Evolutionary conservation across 495 filamentous ascomycete genomes (phyloP).

Genomic region (Evernia prunastri): DNA sequence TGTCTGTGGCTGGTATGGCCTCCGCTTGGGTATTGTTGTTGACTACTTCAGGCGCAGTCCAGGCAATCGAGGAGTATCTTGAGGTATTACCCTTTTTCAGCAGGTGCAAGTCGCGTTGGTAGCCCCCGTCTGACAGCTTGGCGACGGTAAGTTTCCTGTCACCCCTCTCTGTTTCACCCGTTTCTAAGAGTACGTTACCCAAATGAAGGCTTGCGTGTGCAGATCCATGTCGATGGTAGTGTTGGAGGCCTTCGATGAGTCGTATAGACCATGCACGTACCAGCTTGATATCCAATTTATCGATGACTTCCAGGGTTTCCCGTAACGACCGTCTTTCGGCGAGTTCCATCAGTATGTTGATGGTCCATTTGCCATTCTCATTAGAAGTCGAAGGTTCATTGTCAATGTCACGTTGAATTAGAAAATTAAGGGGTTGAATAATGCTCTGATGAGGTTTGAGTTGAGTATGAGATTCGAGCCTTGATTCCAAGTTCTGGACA

Average conservation of each 20-base stretch:
- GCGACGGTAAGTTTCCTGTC: slow-evolving; percentile 38
- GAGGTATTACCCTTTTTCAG: slow-evolving; percentile 37
- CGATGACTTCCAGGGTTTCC: slow-evolving; percentile 72
- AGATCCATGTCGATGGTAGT: slow-evolving; percentile 73
- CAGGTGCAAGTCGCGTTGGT: slow-evolving; percentile 54
- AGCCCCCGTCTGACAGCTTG: slow-evolving; percentile 65
- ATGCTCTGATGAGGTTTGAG: slow-evolving; percentile 66
- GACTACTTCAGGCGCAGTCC: slow-evolving; percentile 75
- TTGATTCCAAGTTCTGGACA: slow-evolving; percentile 57
- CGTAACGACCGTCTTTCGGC: slow-evolving; percentile 75
- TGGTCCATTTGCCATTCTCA: slow-evolving; percentile 54
- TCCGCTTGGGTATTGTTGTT: slow-evolving; percentile 47
- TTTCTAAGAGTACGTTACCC: slow-evolving; percentile 65
- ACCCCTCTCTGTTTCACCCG: slow-evolving; percentile 46
- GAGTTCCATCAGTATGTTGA: slow-evolving; percentile 72
- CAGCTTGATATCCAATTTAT: slow-evolving; percentile 61
- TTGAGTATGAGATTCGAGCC: slow-evolving; percentile 65
- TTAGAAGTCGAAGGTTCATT: slow-evolving; percentile 28
- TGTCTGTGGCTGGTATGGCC: slow-evolving; percentile 65
- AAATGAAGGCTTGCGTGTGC: slow-evolving; percentile 74
- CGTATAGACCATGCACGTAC: slow-evolving; percentile 81
- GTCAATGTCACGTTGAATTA: slow-evolving; percentile 48
- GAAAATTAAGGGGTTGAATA: slow-evolving; percentile 72
- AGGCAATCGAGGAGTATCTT: slow-evolving; percentile 55
- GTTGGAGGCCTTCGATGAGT: slow-evolving; percentile 83